Evolutionary conservation across 148 eudicot species (phyloP), one percentile per base, ranked within the genome.

Genomic region (Heliamphora exappendiculata): DNA sequence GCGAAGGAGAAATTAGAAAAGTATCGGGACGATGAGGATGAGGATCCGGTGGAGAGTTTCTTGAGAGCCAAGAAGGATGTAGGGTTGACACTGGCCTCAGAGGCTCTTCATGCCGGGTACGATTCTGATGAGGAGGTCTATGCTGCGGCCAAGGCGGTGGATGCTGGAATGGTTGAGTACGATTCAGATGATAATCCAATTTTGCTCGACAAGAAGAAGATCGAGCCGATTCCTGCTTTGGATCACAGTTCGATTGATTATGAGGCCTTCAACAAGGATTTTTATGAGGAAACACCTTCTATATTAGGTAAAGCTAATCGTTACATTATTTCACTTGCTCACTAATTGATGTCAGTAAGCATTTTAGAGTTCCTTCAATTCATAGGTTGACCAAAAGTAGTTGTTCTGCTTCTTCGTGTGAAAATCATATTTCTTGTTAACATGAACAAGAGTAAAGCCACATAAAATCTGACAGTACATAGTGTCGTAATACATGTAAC

Each of bases 131-230:
- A 95, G 87, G 99, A 95, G 91, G 99, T 95, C 75, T 95, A 95
- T 71, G 99, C 99, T 3, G 97, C 99, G 0, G 99, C 99, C 2
- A 95, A 95, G 82, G 99, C 99, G 1, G 97, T 95, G 58, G 99
- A 95, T 78, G 96, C 94, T 20, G 99, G 99, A 24, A 28, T 88
- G 89, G 4, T 95, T 42, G 97, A 95, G 84, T 95, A 95, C 84
- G 99, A 95, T 82, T 84, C 88, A 3, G 99, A 95, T 70, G 99
- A 95, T 83, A 95, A 95, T 84, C 99, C 99, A 0, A 64, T 95
- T 70, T 81, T 95, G 45, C 10, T 88, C 53, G 99, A 93, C 74
- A 95, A 77, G 91, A 91, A 80, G 89, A 95, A 85, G 87, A 95
- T 95, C 82, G 99, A 95, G 81, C 97, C 99, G 5, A 88, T 95